These are phyloP conservation scores for Sphagnum fallax DNA, from an alignment of 228 moss, liverwort and hornwort species.

Conservation along the genomic window DNA sequence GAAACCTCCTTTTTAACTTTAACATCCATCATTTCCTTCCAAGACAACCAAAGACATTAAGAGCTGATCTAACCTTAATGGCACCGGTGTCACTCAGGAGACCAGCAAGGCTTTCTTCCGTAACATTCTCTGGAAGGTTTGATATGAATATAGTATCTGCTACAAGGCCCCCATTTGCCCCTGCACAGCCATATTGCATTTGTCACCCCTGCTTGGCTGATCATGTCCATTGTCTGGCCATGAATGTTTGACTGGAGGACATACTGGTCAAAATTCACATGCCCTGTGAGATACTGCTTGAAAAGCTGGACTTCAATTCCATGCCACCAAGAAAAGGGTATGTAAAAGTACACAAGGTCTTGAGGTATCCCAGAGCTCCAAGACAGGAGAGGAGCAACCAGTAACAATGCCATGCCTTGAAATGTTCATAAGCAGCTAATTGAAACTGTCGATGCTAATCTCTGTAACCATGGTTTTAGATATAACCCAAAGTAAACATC, in stretches of 20 bases:
- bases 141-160: slow-evolving; percentile 87
- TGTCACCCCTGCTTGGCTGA: neutral
- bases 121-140: slow-evolving; percentile 81
- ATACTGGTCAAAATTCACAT: neutral
- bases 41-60: neutral
- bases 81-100: slow-evolving; percentile 87
- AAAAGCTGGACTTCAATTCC: slow-evolving; percentile 9
- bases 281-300: neutral
- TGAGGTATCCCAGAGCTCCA: neutral
- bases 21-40: no score
- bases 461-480: slow-evolving; percentile 44
- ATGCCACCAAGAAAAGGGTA: slow-evolving; percentile 6
- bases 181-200: slow-evolving; percentile 21
- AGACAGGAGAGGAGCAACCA: neutral
- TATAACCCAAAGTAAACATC: slow-evolving; percentile 40
- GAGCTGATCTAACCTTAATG: slow-evolving; percentile 56
- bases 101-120: slow-evolving; percentile 84
- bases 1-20: neutral
- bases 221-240: neutral
- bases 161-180: slow-evolving; percentile 41
- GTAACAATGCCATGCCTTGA: slow-evolving; percentile 4
- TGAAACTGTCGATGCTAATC: slow-evolving; percentile 36
- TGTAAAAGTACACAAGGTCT: neutral
- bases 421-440: slow-evolving; percentile 16
- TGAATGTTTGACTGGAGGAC: neutral